Percentiles rank a stretch among this genome's conserved stretches.
Conservation (phyloP, 148 eudicot genomes). For the Nyssa sinensis region DNA sequence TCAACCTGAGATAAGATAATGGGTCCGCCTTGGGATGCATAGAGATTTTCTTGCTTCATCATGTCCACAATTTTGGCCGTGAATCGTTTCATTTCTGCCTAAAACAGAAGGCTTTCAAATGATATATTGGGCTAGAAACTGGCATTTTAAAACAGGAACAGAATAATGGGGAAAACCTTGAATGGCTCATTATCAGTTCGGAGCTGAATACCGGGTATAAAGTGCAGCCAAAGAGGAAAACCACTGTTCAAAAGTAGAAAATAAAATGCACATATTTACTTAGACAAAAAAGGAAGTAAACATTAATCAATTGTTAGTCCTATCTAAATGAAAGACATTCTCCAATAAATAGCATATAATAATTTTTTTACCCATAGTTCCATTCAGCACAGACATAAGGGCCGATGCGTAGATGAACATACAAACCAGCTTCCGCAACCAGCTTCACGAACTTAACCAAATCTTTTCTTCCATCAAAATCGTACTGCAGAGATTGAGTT, state of each 20-base stretch:
- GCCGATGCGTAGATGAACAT: constrained; percentile 78
- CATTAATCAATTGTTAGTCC: no score
- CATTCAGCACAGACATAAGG: constrained; percentile 95
- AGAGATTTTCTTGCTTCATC: constrained; percentile 82
- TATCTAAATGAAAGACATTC: no score
- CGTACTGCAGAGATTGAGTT: constrained; percentile 65
- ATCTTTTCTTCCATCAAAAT: constrained; percentile 81
- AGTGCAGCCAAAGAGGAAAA: constrained; percentile 97
- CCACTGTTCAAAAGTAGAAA: constrained; percentile 53
- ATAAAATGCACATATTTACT: neutral
- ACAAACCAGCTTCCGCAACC: constrained; percentile 76
- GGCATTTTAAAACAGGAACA: neutral
- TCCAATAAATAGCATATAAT: no score
- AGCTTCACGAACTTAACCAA: constrained; percentile 77
- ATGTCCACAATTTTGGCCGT: constrained; percentile 75
- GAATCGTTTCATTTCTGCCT: constrained; percentile 92
- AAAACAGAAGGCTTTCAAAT: constrained; percentile 18
- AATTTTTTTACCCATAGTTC: constrained; percentile 71
- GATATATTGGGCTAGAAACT: neutral
- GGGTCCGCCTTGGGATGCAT: constrained; percentile 96
- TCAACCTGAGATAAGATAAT: constrained; percentile 89
- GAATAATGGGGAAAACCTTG: constrained; percentile 48
- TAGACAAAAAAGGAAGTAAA: no score
- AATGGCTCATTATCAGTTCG: constrained; percentile 87
- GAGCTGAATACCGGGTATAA: constrained; percentile 67